Conservation (phyloP, 2,329 filamentous ascomycete genomes). For the Aspergillus sp. region DNA sequence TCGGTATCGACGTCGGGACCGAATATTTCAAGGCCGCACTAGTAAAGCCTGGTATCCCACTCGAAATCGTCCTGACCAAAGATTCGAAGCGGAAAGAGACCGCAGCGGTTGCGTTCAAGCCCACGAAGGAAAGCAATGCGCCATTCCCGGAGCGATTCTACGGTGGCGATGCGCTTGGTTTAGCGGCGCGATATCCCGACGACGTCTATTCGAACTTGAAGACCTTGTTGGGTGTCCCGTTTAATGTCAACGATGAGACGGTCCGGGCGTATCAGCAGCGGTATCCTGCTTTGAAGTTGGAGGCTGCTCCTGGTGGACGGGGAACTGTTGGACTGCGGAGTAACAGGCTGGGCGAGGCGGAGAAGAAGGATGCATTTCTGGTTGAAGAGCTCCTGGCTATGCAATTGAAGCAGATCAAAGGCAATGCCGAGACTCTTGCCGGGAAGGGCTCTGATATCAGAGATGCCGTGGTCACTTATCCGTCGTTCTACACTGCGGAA, state of each 20-base stretch:
- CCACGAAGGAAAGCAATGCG: constrained; percentile 57
- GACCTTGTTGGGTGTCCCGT: constrained; percentile 67
- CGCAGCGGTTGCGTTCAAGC: constrained; percentile 89
- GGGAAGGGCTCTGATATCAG: constrained; percentile 65
- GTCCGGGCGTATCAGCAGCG: constrained; percentile 63
- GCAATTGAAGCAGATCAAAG: constrained; percentile 85
- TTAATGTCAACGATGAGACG: constrained; percentile 37
- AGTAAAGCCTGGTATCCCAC: constrained; percentile 91
- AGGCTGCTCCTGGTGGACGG: constrained; percentile 43
- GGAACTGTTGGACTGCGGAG: constrained; percentile 78
- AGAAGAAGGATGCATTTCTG: constrained; percentile 55
- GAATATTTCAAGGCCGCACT: constrained; percentile 95
- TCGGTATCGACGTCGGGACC: constrained; percentile 90
- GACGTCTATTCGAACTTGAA: constrained; percentile 96
- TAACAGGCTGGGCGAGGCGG: constrained; percentile 55
- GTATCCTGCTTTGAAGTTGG: constrained; percentile 70
- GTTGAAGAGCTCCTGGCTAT: constrained; percentile 94
- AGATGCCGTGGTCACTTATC: constrained; percentile 81
- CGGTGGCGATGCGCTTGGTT: constrained; percentile 80
- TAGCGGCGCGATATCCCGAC: constrained; percentile 77
- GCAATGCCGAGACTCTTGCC: constrained; percentile 77
- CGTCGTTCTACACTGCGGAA: constrained; percentile 79
- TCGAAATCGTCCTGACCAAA: constrained; percentile 96
- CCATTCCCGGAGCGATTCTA: constrained; percentile 82
- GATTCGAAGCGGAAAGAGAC: constrained; percentile 94